Evolutionary conservation across 2,329 filamentous ascomycete species (phyloP).

Genomic region (Alternaria sp.): DNA sequence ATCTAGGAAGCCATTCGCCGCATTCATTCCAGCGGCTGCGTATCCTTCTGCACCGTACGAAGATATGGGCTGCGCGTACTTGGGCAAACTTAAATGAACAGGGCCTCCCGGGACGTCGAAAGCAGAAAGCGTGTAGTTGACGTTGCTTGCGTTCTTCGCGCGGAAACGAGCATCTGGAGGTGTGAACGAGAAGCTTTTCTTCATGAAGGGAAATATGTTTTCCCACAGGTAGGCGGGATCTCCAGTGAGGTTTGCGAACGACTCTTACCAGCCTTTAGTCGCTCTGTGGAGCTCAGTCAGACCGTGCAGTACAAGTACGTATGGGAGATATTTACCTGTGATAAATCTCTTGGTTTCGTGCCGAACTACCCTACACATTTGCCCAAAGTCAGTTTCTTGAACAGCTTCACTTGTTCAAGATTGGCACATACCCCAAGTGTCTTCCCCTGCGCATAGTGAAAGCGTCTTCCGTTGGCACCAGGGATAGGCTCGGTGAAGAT

Average conservation of each 20-base stretch:
- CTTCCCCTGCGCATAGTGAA: slow-evolving; percentile 37
- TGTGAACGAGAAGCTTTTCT: slow-evolving; percentile 37
- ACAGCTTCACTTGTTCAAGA: not conserved
- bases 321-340: slow-evolving; percentile 11
- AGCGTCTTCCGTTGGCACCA: slow-evolving; percentile 10
- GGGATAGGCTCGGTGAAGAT: slow-evolving; percentile 30
- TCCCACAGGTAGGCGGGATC: slow-evolving; percentile 35
- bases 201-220: slow-evolving; percentile 32
- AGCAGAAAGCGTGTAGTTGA: slow-evolving; percentile 11
- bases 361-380: slow-evolving; percentile 19
- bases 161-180: slow-evolving; percentile 21
- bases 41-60: slow-evolving; percentile 13
- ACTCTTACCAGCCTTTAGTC: slow-evolving; percentile 14
- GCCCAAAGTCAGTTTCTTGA: not conserved
- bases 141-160: slow-evolving; percentile 1
- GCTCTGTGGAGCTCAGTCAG: not conserved
- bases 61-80: slow-evolving; percentile 12
- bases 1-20: slow-evolving; percentile 7
- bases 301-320: not conserved
- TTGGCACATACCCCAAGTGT: slow-evolving; percentile 23
- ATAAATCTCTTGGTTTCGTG: slow-evolving; percentile 33
- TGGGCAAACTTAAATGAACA: slow-evolving; percentile 14
- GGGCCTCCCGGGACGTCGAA: slow-evolving; percentile 10
- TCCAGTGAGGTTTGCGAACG: slow-evolving; percentile 24
- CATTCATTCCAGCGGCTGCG: slow-evolving; percentile 5